Evolutionary conservation across 2,329 filamentous ascomycete genomes (phyloP).

Genomic region (Helotiales sp.): DNA sequence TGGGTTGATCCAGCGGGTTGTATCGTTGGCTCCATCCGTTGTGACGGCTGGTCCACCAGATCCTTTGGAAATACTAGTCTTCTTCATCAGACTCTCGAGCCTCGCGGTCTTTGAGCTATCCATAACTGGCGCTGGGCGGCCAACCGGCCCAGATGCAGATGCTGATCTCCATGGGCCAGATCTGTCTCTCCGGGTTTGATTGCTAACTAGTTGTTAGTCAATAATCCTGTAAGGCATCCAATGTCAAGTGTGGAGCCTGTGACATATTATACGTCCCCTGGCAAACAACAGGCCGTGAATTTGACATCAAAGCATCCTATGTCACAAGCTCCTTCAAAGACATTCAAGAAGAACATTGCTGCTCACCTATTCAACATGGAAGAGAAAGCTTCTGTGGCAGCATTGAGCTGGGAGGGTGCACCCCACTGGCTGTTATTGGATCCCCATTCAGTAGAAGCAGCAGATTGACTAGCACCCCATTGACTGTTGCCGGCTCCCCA

Average conservation of each 20-base stretch:
- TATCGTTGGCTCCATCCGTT: not conserved
- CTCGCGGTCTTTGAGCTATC: not conserved
- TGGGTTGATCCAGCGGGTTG: not conserved
- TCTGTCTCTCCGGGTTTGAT: not conserved
- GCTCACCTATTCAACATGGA: conserved; percentile 4
- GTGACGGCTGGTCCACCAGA: not conserved
- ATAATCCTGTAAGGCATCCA: not conserved
- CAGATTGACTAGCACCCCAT: not conserved
- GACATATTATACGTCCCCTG: not conserved
- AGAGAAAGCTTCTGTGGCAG: not conserved
- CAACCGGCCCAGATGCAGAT: not conserved
- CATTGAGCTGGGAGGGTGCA: not conserved
- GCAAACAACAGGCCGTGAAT: not conserved
- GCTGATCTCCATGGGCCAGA: conserved; percentile 1
- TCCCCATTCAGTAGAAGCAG: not conserved
- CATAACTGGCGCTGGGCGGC: not conserved
- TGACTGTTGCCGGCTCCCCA: not conserved
- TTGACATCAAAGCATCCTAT: not conserved
- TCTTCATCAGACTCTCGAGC: conserved; percentile 7
- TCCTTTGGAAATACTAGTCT: conserved; percentile 5
- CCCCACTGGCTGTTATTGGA: not conserved
- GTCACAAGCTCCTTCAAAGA: not conserved
- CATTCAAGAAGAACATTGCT: not conserved
- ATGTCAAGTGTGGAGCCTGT: not conserved
- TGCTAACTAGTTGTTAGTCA: not conserved